These are phyloP conservation scores for Diutina siamensis DNA, from an alignment of 1,139 yeast species.

Conservation along the genomic window DNA sequence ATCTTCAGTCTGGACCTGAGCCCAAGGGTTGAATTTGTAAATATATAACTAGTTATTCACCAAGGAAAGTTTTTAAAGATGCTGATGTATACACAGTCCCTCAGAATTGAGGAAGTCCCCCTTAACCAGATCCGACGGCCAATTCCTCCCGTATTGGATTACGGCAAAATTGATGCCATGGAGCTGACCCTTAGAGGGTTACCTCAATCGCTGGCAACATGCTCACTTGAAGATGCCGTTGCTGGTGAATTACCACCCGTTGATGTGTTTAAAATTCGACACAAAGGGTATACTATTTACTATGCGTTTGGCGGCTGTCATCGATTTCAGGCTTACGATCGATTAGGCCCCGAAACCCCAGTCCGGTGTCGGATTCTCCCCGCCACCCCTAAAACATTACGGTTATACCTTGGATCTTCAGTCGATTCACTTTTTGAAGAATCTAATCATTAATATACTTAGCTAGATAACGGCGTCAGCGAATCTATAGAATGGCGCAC, in stretches of 20 bases:
- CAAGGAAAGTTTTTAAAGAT: not conserved
- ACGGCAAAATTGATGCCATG: slow-evolving; percentile 67
- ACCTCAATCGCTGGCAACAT: slow-evolving; percentile 56
- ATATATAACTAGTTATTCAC: too few relatives aligned
- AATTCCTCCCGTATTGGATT: slow-evolving; percentile 71
- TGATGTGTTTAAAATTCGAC: slow-evolving; percentile 59
- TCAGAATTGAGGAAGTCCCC: slow-evolving; percentile 40
- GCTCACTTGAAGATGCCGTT: slow-evolving; percentile 39
- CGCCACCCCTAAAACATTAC: slow-evolving; percentile 51
- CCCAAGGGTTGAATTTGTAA: too few relatives aligned
- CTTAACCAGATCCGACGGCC: slow-evolving; percentile 60
- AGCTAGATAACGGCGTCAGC: not conserved
- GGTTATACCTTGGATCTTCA: slow-evolving; percentile 53
- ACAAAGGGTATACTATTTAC: slow-evolving; percentile 47
- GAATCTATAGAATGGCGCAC: not conserved
- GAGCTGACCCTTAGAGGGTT: slow-evolving; percentile 55
- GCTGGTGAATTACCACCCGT: slow-evolving; percentile 68
- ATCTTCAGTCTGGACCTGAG: too few relatives aligned
- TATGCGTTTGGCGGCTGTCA: slow-evolving; percentile 87
- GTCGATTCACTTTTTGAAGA: slow-evolving; percentile 41
- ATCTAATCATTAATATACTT: not conserved
- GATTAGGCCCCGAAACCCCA: slow-evolving; percentile 19
- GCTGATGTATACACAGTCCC: not conserved
- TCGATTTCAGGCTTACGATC: slow-evolving; percentile 68
- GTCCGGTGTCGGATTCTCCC: slow-evolving; percentile 60